These are phyloP conservation scores for Colletotrichum karsti DNA, from an alignment of 2,329 filamentous ascomycete species.

Conservation along the genomic window DNA sequence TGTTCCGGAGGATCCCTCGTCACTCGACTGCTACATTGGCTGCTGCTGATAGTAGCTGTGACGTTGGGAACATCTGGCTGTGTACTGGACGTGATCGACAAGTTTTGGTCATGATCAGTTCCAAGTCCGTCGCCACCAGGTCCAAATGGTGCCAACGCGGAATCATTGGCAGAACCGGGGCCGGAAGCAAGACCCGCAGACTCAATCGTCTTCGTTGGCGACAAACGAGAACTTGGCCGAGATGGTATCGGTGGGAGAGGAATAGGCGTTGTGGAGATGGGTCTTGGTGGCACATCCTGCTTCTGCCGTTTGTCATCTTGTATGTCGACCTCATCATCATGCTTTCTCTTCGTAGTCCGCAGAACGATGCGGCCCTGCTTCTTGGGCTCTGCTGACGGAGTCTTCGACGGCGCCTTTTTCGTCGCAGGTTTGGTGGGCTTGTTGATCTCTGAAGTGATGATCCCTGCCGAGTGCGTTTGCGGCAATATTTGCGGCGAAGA, in stretches of 20 bases:
- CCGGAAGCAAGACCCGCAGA: background rate
- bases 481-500: no score
- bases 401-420: no score
- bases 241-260: background rate
- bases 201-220: background rate
- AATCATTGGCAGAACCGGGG: background rate
- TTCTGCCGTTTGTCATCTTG: background rate
- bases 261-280: background rate
- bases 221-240: no score
- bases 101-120: background rate
- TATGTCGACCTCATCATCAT: background rate
- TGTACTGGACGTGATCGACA: background rate
- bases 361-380: background rate
- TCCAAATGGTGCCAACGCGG: no score
- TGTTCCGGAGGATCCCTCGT: background rate
- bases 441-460: no score
- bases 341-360: background rate
- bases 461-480: background rate
- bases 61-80: no score
- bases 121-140: no score
- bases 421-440: no score
- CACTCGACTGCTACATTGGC: background rate
- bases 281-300: background rate
- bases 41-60: no score
- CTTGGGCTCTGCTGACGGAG: background rate